Conservation (phyloP, 768 basidiomycete genomes). For the Porpolomopsis calyptriformis region DNA sequence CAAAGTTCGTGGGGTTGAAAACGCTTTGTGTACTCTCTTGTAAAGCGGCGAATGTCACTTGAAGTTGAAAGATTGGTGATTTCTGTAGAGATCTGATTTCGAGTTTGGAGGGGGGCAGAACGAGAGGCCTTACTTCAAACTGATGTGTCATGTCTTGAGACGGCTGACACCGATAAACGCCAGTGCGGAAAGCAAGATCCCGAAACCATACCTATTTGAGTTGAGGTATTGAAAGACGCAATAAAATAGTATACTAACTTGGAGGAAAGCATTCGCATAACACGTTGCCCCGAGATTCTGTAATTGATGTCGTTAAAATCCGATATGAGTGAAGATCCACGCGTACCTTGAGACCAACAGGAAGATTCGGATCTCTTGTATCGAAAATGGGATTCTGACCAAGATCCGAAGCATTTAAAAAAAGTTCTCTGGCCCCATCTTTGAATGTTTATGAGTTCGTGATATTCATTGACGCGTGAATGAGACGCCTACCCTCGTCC, state of each 20-base stretch:
- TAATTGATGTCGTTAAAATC: conserved; percentile 4
- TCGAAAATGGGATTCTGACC: conserved; percentile 44
- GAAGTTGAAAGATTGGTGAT: conserved; percentile 69
- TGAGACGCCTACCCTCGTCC: conserved; percentile 40
- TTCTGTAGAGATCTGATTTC: conserved; percentile 36
- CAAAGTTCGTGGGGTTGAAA: conserved; percentile 77
- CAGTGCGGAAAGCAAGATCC: conserved; percentile 68
- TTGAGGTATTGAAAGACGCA: background rate
- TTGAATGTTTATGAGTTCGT: conserved; percentile 10
- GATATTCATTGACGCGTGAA: conserved; percentile 9
- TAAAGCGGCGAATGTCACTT: conserved; percentile 76
- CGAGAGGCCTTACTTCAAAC: conserved; percentile 24
- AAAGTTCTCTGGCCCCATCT: conserved; percentile 44
- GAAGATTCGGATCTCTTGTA: conserved; percentile 42
- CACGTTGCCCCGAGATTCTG: conserved; percentile 96
- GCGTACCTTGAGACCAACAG: conserved; percentile 69
- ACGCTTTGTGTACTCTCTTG: conserved; percentile 59
- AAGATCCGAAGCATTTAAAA: conserved; percentile 40
- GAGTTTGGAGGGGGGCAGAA: too few species aligned
- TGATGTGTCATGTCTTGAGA: conserved; percentile 36
- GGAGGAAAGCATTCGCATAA: conserved; percentile 91
- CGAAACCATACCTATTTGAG: conserved; percentile 78
- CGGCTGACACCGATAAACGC: conserved; percentile 70
- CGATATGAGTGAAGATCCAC: conserved; percentile 1
- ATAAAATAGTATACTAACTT: conserved; percentile 34